Base-by-base conservation (phyloP, 1,284 basidiomycete genomes). In the Ganoderma sp. region DNA sequence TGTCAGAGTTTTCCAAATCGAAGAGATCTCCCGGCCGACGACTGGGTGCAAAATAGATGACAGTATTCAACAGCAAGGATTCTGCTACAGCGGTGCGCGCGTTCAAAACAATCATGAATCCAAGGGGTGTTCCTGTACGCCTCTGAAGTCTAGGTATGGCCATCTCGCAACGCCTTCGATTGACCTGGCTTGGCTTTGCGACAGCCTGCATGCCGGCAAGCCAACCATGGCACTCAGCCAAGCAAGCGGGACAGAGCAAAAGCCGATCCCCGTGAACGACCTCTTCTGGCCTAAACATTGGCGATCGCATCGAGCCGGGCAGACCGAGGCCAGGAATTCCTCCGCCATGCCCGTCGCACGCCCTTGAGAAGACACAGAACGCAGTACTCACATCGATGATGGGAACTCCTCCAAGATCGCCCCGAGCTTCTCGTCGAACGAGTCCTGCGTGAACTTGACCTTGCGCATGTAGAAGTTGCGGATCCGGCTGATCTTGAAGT, bases 371-470 rank as follows among this genome's bases (percentile, higher is more conserved):
- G n/a, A n/a, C 28, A 32, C 28, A 32, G 28, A 37, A 37, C 9
- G 37, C 37, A 10, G 37, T 68, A 84, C 88, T 74, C 76, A 96
- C 95, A 81, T 99, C 97, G 67, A 99, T 91, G 80, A 99, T 91
- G 97, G 97, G 81, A 99, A 99, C 79, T 99, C 97, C 59, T 89
- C 88, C 74, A 99, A 84, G 77, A 99, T 99, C 43, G 91, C 92
- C 68, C 92, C 91, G 43, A 99, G 88, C 81, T 99, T 98, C 82
- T 99, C 97, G 74, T 97, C 96, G 75, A 99, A 99, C 17, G 94
- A 88, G 79, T 99, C 96, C 81, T 99, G 97, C 1, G 97, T 98
- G 81, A 99, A 99, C 84, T 98, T 99, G 83, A 99, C 97, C 82
- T 99, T 99, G 80, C 97, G 91, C 97, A 99, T 98, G 83, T 99